Evolutionary conservation across 1,284 basidiomycete genomes (phyloP), one percentile per base, ranked within the genome.

Genomic region (Ganoderma multipileum): DNA sequence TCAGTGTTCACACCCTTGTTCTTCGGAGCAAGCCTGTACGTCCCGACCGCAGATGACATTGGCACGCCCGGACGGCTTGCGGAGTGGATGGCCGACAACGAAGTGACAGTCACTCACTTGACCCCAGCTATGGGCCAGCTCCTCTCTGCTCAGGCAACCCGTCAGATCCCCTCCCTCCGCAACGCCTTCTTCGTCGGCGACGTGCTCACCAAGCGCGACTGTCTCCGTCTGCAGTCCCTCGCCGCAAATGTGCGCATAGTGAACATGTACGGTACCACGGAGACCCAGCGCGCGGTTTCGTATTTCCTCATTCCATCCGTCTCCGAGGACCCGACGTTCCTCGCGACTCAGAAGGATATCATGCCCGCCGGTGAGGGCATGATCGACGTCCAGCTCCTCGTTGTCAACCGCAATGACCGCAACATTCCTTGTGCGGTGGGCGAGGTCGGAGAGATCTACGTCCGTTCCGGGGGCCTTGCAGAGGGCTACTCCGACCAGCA

Each of bases 151-250:
- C 96, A 99, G 80, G 97, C 97, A 0, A 95, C 93, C 0, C 86
- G 91, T 23, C 91, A 94, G 77, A 98, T 99, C 73, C 93, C 95
- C 0, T 89, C 92, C 9, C 89, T 99, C 33, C 84, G 82, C 50
- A 96, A 95, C 76, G 98, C 98, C 12, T 99, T 99, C 86, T 99
- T 99, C 78, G 98, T 99, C 67, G 98, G 98, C n/a, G 98, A 99
- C 78, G 92, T 99, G 42, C 90, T 99, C 68, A 99, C 98, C 74
- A 99, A 99, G 83, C 93, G 98, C 60, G 98, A 99, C 81, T 99
- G 98, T 80, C 90, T 95, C 55, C 94, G 98, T 62, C 87, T 99
- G 8, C 98, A 99, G 81, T 89, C 95, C 5, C 91, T 99, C 60
- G 98, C 98, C 1, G 84, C 91, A 41, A 98, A 99, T 76, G 96